These are phyloP conservation scores for Colletotrichum theobromicola DNA, from an alignment of 2,329 filamentous ascomycete genomes.

Conservation along the genomic window DNA sequence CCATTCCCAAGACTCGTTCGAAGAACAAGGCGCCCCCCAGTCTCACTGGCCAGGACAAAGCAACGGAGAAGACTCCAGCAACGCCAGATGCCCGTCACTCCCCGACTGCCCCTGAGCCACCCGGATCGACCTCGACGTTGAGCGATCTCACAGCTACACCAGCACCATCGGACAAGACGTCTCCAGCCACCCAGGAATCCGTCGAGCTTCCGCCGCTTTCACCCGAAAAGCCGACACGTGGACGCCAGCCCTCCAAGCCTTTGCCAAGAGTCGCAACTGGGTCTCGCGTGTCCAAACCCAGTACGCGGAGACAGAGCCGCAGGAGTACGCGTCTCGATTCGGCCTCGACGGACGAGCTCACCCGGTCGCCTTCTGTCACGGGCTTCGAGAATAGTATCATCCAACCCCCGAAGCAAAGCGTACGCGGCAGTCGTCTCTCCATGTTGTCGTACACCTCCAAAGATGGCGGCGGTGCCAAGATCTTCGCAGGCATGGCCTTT, in stretches of 20 bases:
- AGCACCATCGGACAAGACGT: slow-evolving; percentile 37
- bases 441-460: slow-evolving; percentile 7
- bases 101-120: not conserved
- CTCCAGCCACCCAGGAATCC: slow-evolving; percentile 40
- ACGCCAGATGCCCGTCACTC: not conserved
- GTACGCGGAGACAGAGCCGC: slow-evolving; percentile 19
- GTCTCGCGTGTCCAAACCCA: slow-evolving; percentile 13
- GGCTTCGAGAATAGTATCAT: slow-evolving; percentile 43
- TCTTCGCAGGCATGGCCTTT: slow-evolving; percentile 87
- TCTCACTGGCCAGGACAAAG: not conserved
- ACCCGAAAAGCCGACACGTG: not conserved
- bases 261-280: not conserved
- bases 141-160: slow-evolving; percentile 47
- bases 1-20: not conserved
- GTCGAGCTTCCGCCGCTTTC: slow-evolving; percentile 12
- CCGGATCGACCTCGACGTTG: slow-evolving; percentile 40
- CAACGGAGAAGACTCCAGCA: not conserved
- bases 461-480: slow-evolving; percentile 5
- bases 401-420: slow-evolving; percentile 28
- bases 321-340: slow-evolving; percentile 36
- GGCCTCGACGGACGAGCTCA: slow-evolving; percentile 55
- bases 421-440: slow-evolving; percentile 12
- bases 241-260: not conserved
- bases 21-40: not conserved
- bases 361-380: slow-evolving; percentile 41